phyloP scores from a whole-genome alignment of 2,329 filamentous ascomycete species.

The Venturia nashicola region DNA sequence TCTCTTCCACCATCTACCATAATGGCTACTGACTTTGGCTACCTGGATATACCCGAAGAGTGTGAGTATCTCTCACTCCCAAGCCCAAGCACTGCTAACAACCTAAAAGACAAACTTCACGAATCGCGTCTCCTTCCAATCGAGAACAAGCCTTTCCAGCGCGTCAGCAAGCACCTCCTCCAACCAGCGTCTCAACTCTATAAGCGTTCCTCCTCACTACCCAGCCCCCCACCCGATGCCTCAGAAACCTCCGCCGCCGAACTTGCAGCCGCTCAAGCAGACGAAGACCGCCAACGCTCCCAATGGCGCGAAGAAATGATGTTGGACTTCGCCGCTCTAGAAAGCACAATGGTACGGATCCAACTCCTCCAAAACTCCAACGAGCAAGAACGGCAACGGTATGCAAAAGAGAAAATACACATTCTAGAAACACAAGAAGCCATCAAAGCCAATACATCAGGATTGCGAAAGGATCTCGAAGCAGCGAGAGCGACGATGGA shows the following conservation, averaged over 20 bases:
- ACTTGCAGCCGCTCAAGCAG: conserved; percentile 34
- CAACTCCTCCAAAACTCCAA: conserved; percentile 82
- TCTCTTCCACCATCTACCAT: neutral
- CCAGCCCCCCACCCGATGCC: conserved; percentile 50
- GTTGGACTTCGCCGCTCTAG: conserved; percentile 80
- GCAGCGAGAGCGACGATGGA: conserved; percentile 63
- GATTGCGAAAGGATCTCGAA: conserved; percentile 63
- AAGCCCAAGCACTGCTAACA: neutral
- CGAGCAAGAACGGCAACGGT: conserved; percentile 68
- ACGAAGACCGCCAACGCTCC: conserved; percentile 43
- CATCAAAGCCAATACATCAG: conserved; percentile 62
- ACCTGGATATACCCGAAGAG: neutral
- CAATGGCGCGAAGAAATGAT: conserved; percentile 72
- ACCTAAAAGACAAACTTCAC: conserved; percentile 59
- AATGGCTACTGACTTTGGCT: neutral
- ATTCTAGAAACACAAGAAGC: conserved; percentile 68
- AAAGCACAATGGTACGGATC: conserved; percentile 74
- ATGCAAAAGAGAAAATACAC: conserved; percentile 64
- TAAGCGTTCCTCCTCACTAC: conserved; percentile 41
- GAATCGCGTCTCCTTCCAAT: conserved; percentile 76
- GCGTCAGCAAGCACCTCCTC: conserved; percentile 70
- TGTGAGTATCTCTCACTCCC: neutral
- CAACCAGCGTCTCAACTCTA: conserved; percentile 53
- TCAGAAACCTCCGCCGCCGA: conserved; percentile 31
- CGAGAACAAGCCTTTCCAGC: conserved; percentile 85